These are phyloP conservation scores for Neoarthrinium moseri DNA, from an alignment of 2,329 filamentous ascomycete species.

Conservation along the genomic window DNA sequence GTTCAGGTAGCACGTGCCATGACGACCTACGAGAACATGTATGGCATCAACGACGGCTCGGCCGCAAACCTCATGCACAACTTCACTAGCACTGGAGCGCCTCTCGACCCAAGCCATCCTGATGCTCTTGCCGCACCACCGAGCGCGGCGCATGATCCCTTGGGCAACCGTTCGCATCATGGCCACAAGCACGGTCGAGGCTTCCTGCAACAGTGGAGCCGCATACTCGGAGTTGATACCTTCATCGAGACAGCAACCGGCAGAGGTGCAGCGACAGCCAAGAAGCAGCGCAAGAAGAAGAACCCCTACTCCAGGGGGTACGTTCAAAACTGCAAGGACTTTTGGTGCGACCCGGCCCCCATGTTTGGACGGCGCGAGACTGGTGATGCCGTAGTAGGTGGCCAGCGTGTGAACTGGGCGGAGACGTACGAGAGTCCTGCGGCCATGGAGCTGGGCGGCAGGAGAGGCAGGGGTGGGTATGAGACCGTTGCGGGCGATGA, in stretches of 20 bases:
- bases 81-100: constrained; percentile 75
- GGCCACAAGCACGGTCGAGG: constrained; percentile 58
- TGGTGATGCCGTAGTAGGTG: constrained; percentile 74
- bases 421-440: constrained; percentile 83
- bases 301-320: constrained; percentile 88
- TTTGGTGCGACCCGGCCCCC: constrained; percentile 89
- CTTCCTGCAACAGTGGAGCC: constrained; percentile 76
- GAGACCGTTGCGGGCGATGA: constrained; percentile 62
- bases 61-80: constrained; percentile 62
- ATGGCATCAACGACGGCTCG: constrained; percentile 64
- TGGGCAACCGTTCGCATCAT: constrained; percentile 28
- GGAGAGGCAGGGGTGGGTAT: constrained; percentile 56
- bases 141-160: constrained; percentile 25
- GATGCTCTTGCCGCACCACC: constrained; percentile 48
- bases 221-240: constrained; percentile 84
- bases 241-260: constrained; percentile 93
- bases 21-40: constrained; percentile 98
- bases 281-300: constrained; percentile 54
- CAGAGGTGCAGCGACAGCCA: constrained; percentile 61
- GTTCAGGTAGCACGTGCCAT: constrained; percentile 88
- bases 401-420: constrained; percentile 81
- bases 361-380: constrained; percentile 73
- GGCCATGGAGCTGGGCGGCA: constrained; percentile 56
- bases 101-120: constrained; percentile 65
- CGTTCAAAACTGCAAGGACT: constrained; percentile 89